Evolutionary conservation across 1,284 basidiomycete genomes (phyloP).

Genomic region (Leccinum pachyderme): DNA sequence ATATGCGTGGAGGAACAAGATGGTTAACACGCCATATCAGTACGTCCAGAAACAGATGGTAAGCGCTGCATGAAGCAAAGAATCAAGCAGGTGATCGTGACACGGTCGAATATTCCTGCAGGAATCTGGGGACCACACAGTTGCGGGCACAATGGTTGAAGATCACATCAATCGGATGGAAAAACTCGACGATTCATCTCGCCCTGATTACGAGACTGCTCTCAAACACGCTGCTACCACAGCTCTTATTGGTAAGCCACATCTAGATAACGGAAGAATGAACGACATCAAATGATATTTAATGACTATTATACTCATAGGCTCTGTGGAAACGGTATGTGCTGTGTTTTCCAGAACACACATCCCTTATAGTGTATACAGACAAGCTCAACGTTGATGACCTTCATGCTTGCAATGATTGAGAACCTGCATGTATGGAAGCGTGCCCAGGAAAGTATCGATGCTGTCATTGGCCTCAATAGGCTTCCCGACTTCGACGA

Average conservation of each 20-base stretch:
- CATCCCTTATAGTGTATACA: conserved; percentile 7
- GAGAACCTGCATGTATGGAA: conserved; percentile 32
- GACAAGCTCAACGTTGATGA: conserved; percentile 11
- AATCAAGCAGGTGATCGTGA: too few relatives aligned
- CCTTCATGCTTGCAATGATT: conserved; percentile 37
- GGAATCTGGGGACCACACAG: not conserved
- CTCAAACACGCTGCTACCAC: conserved; percentile 19
- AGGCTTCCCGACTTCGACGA: too few relatives aligned
- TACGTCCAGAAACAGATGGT: not conserved
- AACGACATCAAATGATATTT: not conserved
- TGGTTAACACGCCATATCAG: not conserved
- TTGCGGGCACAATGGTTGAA: conserved; percentile 15
- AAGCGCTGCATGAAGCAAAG: too few relatives aligned
- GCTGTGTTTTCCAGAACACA: not conserved
- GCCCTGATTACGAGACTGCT: conserved; percentile 13
- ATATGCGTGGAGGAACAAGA: not conserved
- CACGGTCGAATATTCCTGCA: too few relatives aligned
- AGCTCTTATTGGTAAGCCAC: conserved; percentile 19
- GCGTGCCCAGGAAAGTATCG: conserved; percentile 40
- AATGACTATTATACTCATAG: conserved; percentile 3
- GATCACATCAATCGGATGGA: conserved; percentile 22
- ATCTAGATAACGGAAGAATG: not conserved
- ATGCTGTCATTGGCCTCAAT: conserved; percentile 33
- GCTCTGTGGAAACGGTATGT: conserved; percentile 23
- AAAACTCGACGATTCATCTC: conserved; percentile 6